A percentile compares a stretch with the other conserved stretches of the same genome.
Conservation (phyloP, 192 early-diverging fungal genomes). For the Coemansia sp. region DNA sequence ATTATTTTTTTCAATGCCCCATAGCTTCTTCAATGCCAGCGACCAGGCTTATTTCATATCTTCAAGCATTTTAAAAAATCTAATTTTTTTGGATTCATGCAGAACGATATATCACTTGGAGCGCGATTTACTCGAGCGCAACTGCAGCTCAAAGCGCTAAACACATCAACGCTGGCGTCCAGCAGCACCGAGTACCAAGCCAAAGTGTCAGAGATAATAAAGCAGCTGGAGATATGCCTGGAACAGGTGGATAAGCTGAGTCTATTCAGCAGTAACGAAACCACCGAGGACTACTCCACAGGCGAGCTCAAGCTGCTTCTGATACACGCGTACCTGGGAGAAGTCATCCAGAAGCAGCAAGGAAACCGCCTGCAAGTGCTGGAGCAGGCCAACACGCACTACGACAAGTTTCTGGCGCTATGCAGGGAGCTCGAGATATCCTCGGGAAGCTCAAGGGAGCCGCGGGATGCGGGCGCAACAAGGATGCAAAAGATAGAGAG, state of each 20-base stretch:
- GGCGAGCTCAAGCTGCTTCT: slow-evolving; percentile 64
- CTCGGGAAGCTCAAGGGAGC: slow-evolving; percentile 14
- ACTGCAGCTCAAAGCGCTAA: slow-evolving; percentile 26
- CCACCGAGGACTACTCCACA: slow-evolving; percentile 82
- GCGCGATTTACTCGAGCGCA: slow-evolving; percentile 41
- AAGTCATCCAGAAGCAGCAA: slow-evolving; percentile 32
- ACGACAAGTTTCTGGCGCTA: slow-evolving; percentile 24
- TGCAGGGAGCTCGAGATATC: slow-evolving; percentile 23
- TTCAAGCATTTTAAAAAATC: too few species aligned
- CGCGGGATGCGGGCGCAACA: slow-evolving; percentile 11
- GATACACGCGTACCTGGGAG: slow-evolving; percentile 34
- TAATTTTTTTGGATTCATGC: too few species aligned
- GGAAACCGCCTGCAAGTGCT: slow-evolving; percentile 16
- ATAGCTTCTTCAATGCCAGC: too few species aligned
- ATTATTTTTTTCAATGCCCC: too few species aligned
- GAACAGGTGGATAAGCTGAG: slow-evolving; percentile 52
- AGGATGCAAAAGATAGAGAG: slow-evolving; percentile 38
- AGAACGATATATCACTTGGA: slow-evolving; percentile 21
- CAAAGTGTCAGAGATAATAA: slow-evolving; percentile 14
- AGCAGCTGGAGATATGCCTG: slow-evolving; percentile 20
- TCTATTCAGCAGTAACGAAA: slow-evolving; percentile 86
- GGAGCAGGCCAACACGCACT: slow-evolving; percentile 15
- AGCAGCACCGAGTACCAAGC: slow-evolving; percentile 45
- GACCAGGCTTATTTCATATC: too few species aligned
- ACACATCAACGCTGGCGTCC: slow-evolving; percentile 19